Percentiles rank a stretch among this genome's conserved stretches.
Conservation (phyloP, 805 yeast genomes). For the Teunomyces lycoperdinae region DNA sequence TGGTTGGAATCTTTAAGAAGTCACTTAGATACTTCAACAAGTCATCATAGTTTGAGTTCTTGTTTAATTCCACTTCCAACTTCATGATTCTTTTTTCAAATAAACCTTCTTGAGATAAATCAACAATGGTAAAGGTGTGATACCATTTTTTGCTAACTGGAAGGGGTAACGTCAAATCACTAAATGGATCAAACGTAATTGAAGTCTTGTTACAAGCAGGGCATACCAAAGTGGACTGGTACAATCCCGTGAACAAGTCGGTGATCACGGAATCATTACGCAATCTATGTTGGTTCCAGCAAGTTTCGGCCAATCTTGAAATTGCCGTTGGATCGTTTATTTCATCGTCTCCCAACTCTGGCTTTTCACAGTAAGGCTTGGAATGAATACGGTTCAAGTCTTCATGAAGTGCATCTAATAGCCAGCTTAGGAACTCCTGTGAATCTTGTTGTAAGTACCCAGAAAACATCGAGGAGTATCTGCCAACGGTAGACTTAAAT, state of each 20-base stretch:
- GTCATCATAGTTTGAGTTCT: conserved; percentile 61
- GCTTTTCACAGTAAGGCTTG: conserved; percentile 88
- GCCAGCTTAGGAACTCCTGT: conserved; percentile 85
- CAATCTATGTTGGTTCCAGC: conserved; percentile 76
- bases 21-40: conserved; percentile 59
- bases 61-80: conserved; percentile 71
- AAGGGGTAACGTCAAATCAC: conserved; percentile 83
- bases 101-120: conserved; percentile 41
- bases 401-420: conserved; percentile 87
- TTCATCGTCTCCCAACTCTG: conserved; percentile 68
- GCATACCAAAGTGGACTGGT: conserved; percentile 85
- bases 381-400: conserved; percentile 79
- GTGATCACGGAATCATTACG: conserved; percentile 83
- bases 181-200: conserved; percentile 91
- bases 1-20: conserved; percentile 32
- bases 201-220: conserved; percentile 80
- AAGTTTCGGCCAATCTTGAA: conserved; percentile 60
- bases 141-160: conserved; percentile 77
- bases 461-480: conserved; percentile 71
- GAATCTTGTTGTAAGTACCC: conserved; percentile 91
- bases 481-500: conserved; percentile 76
- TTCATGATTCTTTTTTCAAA: conserved; percentile 20
- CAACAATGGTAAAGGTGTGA: conserved; percentile 59
- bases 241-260: conserved; percentile 87
- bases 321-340: conserved; percentile 53